phyloP scores from a whole-genome alignment of 257 asterid genomes.

The Fraxinus excelsior region DNA sequence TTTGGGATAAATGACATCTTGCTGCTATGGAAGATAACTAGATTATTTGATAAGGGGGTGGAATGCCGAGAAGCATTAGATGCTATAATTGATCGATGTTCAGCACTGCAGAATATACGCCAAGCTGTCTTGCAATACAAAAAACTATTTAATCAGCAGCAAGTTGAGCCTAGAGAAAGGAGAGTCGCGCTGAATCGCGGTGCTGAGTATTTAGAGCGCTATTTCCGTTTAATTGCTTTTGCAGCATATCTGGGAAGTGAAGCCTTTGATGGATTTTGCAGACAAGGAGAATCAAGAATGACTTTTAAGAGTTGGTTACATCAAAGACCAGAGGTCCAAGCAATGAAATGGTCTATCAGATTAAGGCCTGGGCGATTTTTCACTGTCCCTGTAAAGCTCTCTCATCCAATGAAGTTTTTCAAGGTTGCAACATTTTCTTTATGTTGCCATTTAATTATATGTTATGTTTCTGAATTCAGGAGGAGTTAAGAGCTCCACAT shows the following conservation, averaged over 20 bases:
- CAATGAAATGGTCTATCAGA: conserved; percentile 98
- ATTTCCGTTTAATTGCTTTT: conserved; percentile 95
- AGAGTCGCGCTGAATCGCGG: conserved; percentile 95
- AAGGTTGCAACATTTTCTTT: conserved; percentile 31
- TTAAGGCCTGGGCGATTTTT: conserved; percentile 95
- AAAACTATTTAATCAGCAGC: conserved; percentile 85
- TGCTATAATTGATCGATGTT: conserved; percentile 88
- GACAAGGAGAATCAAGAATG: conserved; percentile 78
- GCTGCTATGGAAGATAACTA: conserved; percentile 85
- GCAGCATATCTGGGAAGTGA: conserved; percentile 97
- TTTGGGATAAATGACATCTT: conserved; percentile 96
- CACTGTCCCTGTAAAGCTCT: conserved; percentile 82
- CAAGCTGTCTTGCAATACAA: conserved; percentile 97
- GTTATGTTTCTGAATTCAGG: conserved; percentile 57
- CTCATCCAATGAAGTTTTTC: conserved; percentile 26
- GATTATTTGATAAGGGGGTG: conserved; percentile 96
- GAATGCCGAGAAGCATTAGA: conserved; percentile 96
- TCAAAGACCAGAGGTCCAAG: conserved; percentile 93
- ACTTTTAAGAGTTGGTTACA: conserved; percentile 90
- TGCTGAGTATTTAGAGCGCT: conserved; percentile 98
- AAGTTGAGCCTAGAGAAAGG: conserved; percentile 94
- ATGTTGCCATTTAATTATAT: conserved; percentile 36
- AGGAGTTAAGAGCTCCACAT: conserved; percentile 90
- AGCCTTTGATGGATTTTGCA: conserved; percentile 93
- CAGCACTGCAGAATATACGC: conserved; percentile 93